phyloP scores from a whole-genome alignment of 305 asterid species.

The Rubia peregrina region DNA sequence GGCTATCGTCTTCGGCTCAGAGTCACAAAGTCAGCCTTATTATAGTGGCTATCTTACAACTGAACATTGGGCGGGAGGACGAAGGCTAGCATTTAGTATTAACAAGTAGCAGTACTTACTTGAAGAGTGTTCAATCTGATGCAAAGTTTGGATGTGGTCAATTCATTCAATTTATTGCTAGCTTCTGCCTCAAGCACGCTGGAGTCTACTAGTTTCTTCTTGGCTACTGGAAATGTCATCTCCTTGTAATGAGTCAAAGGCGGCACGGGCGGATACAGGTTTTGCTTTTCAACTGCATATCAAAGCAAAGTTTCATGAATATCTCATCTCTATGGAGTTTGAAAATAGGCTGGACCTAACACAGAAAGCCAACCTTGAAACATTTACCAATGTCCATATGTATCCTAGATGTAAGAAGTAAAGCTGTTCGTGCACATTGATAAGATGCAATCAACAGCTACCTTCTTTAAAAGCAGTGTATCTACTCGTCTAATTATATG shows the following conservation, averaged over 20 bases:
- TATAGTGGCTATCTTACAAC: background rate
- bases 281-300: slow-evolving; percentile 64
- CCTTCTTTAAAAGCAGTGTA: background rate
- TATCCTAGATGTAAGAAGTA: background rate
- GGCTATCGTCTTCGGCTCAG: background rate
- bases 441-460: background rate
- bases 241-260: slow-evolving; percentile 93
- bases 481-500: background rate
- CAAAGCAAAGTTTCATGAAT: slow-evolving; percentile 23
- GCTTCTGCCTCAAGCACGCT: slow-evolving; percentile 49
- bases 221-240: slow-evolving; percentile 67
- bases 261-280: slow-evolving; percentile 72
- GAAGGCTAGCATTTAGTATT: slow-evolving; percentile 14
- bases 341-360: slow-evolving; percentile 2
- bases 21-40: background rate
- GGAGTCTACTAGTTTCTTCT: slow-evolving; percentile 62
- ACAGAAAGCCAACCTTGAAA: background rate
- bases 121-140: slow-evolving; percentile 81
- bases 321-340: slow-evolving; percentile 18
- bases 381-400: background rate
- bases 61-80: background rate
- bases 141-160: slow-evolving; percentile 79
- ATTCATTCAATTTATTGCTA: slow-evolving; percentile 50
- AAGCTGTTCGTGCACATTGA: background rate
- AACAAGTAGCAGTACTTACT: slow-evolving; percentile 47